Evolutionary conservation across 225 moss, liverwort and hornwort species (phyloP).

Genomic region (Climacium dendroides): DNA sequence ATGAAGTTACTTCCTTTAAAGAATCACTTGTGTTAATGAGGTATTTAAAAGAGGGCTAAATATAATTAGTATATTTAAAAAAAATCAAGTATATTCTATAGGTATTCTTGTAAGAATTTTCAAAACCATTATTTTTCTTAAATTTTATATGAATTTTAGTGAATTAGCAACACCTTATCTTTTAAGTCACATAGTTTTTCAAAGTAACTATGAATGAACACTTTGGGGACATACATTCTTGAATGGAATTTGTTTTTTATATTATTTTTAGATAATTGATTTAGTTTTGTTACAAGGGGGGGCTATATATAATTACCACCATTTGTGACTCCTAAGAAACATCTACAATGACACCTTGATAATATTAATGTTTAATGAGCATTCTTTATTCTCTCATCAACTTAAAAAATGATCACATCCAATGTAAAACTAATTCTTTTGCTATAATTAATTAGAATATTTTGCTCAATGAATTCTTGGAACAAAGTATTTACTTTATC

Average conservation of each 20-base stretch:
- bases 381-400: neutral
- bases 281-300: neutral
- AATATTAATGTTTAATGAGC: neutral
- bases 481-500: neutral
- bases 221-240: accelerated
- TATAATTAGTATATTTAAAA: neutral
- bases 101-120: neutral
- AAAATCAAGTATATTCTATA: neutral
- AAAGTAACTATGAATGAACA: accelerated
- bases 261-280: neutral
- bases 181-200: neutral
- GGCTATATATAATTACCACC: neutral
- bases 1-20: neutral
- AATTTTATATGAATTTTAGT: neutral
- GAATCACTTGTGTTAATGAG: neutral
- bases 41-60: neutral
- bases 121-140: neutral
- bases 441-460: neutral
- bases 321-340: neutral
- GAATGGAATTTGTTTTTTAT: accelerated
- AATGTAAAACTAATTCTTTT: neutral
- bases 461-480: neutral
- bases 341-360: too few species aligned
- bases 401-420: neutral
- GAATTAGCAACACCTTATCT: neutral